These are phyloP conservation scores for Xylaria digitata DNA, from an alignment of 2,329 filamentous ascomycete genomes.

Conservation along the genomic window DNA sequence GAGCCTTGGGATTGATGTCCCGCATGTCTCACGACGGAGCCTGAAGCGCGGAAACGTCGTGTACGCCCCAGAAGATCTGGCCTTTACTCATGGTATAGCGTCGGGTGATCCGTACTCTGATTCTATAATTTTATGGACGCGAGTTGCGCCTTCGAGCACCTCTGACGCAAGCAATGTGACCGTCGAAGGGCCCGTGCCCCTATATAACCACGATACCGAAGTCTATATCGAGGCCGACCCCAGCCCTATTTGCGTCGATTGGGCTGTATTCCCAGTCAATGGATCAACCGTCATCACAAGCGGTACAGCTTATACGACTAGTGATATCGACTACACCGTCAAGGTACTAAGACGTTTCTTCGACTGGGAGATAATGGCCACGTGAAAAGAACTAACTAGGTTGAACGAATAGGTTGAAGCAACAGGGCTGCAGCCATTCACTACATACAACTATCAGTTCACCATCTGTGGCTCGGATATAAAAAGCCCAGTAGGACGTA, in stretches of 20 bases:
- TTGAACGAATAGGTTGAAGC: conserved; percentile 63
- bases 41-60: conserved; percentile 56
- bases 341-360: conserved; percentile 62
- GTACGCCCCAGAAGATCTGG: conserved; percentile 60
- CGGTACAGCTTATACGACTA: conserved; percentile 75
- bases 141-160: conserved; percentile 57
- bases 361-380: not conserved
- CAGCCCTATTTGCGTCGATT: conserved; percentile 73
- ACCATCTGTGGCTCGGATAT: conserved; percentile 49
- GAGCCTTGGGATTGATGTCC: conserved; percentile 71
- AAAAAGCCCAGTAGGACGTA: conserved; percentile 50
- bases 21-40: conserved; percentile 68
- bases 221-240: conserved; percentile 57
- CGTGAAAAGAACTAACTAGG: conserved; percentile 6
- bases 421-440: conserved; percentile 50
- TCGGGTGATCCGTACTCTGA: conserved; percentile 65
- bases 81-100: conserved; percentile 72
- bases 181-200: conserved; percentile 56
- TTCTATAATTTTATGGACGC: conserved; percentile 67
- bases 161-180: conserved; percentile 60
- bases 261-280: conserved; percentile 63
- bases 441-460: conserved; percentile 51
- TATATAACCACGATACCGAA: conserved; percentile 62
- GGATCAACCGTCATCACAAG: conserved; percentile 57
- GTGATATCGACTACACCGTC: conserved; percentile 80